Evolutionary conservation across 2,329 filamentous ascomycete genomes (phyloP).

Genomic region (Aspergillus ruber): DNA sequence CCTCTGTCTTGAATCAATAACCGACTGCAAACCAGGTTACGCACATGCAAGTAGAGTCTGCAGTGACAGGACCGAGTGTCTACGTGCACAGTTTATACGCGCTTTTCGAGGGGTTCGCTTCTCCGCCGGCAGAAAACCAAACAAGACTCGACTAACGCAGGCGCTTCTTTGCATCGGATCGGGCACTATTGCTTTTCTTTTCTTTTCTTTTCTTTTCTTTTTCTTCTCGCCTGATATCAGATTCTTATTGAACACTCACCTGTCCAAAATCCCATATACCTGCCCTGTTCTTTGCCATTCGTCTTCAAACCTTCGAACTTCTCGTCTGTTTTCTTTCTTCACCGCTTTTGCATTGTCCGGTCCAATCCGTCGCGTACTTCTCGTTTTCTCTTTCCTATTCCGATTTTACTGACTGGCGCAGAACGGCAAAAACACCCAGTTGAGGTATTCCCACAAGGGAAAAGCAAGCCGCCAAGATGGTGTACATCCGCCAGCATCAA

Average conservation of each 20-base stretch:
- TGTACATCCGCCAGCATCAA: conserved; percentile 89
- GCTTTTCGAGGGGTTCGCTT: not conserved
- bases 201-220: not conserved
- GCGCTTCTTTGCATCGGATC: not conserved
- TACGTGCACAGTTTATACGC: too few species aligned
- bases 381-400: not conserved
- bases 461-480: conserved; percentile 53
- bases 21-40: not conserved
- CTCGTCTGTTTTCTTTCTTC: too few species aligned
- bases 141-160: not conserved
- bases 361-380: too few species aligned
- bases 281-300: not conserved
- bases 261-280: not conserved
- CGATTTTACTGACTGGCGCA: not conserved
- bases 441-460: too few species aligned
- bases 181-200: not conserved
- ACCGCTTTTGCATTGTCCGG: too few species aligned
- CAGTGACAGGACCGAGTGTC: too few species aligned
- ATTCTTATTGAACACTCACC: not conserved
- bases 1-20: not conserved
- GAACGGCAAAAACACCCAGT: too few species aligned
- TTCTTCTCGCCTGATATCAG: not conserved
- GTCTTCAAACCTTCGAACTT: not conserved
- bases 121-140: conserved; percentile 21
- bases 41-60: not conserved